Base-by-base conservation (phyloP, 164 flowering plant genomes). In the Pachysandra terminalis region DNA sequence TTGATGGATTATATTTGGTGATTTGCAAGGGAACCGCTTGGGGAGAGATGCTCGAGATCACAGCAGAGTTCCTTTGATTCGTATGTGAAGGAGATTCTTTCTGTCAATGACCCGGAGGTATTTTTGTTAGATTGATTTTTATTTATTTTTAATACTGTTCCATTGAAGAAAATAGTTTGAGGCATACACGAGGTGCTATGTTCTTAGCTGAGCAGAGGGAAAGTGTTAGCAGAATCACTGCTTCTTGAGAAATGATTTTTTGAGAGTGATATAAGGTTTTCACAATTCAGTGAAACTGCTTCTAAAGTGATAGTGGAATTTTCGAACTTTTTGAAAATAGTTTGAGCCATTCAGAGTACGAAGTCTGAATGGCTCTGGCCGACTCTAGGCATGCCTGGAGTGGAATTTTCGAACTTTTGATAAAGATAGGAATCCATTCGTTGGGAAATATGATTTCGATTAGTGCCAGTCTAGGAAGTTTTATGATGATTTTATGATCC, bases 71-170 rank as follows among this genome's bases (percentile, higher is more conserved):
- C 58, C 3, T 51, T 41, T 5, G 79, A 74, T 35, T 45, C 78
- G 64, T 59, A 63, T 26, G 59, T 16, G 74, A 84, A 82, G 79
- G 82, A 80, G 76, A 71, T 71, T 65, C 75, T 95, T 26, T 69
- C 84, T 28, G 74, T 37, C 40, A 75, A 87, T 77, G 96, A 95
- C 77, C 93, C 94, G 13, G 89, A 90, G 96, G 98, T 93, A 74
- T 13, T 63, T 57, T 54, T 61, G 13, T 52, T 68, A 25, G 15
- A 0, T 56, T 57, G 56, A 19, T 65, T n/a, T n/a, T n/a, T n/a
- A n/a, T n/a, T n/a, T n/a, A n/a, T n/a, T 32, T 32, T 32, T 32
- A 3, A 3, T 32, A 32, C 5, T 32, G 37, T 32, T 32, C 7
- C 3, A 32, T 32, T 32, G 37, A 32, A 32, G 37, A 7, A 32